A percentile compares a stretch with the other conserved stretches of the same genome.
Conservation (phyloP, 179 eudicot species). For the Spinacia oleracea region DNA sequence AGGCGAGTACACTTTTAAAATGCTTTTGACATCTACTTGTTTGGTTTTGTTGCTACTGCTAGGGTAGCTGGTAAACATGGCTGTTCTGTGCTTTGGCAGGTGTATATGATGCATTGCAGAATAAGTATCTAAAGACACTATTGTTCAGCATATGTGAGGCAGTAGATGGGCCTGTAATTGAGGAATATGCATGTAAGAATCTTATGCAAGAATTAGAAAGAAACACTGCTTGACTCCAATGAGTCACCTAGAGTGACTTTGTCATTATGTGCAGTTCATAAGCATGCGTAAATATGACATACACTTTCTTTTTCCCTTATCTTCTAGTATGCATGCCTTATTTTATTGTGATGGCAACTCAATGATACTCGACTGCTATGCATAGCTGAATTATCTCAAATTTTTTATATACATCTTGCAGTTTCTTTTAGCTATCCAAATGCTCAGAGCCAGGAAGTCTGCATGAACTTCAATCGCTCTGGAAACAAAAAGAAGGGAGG, state of each 20-base stretch:
- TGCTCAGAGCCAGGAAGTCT: conserved; percentile 78
- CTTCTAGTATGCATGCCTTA: not conserved
- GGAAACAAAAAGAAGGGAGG: conserved; percentile 86
- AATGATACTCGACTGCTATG: not conserved
- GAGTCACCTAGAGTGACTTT: not conserved
- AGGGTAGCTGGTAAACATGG: not conserved
- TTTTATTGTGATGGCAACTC: conserved; percentile 8
- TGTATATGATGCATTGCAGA: conserved; percentile 94
- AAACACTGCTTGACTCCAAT: not conserved
- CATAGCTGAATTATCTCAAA: not conserved
- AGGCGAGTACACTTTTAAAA: conserved; percentile 43
- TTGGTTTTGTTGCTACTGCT: not conserved
- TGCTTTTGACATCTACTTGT: not conserved
- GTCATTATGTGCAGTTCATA: not conserved
- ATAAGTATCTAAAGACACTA: conserved; percentile 78
- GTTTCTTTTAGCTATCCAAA: conserved; percentile 83
- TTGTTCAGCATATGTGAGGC: conserved; percentile 84
- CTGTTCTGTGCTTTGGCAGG: conserved; percentile 43
- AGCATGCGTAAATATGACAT: not conserved
- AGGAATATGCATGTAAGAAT: conserved; percentile 86
- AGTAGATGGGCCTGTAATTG: conserved; percentile 76
- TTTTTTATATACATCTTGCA: conserved; percentile 31
- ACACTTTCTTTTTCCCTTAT: not conserved
- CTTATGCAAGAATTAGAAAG: not conserved
- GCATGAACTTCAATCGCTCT: conserved; percentile 76